phyloP scores from a whole-genome alignment of 306 rosid genomes.

The Morella rubra region DNA sequence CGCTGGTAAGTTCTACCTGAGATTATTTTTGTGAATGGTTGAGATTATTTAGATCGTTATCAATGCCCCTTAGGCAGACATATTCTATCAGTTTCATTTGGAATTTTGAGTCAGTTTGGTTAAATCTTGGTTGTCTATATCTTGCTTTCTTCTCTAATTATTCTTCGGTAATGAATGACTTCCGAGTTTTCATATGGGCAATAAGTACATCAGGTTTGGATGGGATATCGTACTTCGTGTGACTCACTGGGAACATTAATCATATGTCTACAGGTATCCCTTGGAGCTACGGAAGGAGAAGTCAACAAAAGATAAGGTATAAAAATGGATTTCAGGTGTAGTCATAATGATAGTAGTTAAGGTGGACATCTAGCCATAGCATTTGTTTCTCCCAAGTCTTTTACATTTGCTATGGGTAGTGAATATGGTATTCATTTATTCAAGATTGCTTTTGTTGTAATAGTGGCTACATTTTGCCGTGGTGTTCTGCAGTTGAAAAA shows the following conservation, averaged over 20 bases:
- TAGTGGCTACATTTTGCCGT: slow-evolving; percentile 23
- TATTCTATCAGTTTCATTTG: background rate
- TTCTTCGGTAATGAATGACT: background rate
- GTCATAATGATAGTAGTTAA: slow-evolving; percentile 5
- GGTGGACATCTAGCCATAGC: background rate
- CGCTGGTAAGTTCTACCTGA: slow-evolving; percentile 66
- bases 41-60: slow-evolving; percentile 1
- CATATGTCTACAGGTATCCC: slow-evolving; percentile 71
- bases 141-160: slow-evolving; percentile 13
- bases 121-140: background rate
- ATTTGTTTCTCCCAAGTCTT: background rate
- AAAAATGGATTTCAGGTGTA: background rate
- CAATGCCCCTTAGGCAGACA: background rate
- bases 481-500: slow-evolving; percentile 56
- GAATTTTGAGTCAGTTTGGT: background rate
- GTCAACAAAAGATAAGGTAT: slow-evolving; percentile 80
- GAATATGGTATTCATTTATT: slow-evolving; percentile 21
- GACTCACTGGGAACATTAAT: slow-evolving; percentile 26
- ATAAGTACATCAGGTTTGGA: background rate
- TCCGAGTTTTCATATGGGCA: background rate
- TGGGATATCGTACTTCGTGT: slow-evolving; percentile 14
- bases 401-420: background rate
- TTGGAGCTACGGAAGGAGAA: slow-evolving; percentile 94
- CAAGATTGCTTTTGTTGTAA: slow-evolving; percentile 19
- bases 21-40: background rate